Percentiles rank a stretch among this genome's conserved stretches.
These are phyloP conservation scores for Linnemannia exigua DNA, from an alignment of 192 early-diverging fungal species.

Conservation along the genomic window DNA sequence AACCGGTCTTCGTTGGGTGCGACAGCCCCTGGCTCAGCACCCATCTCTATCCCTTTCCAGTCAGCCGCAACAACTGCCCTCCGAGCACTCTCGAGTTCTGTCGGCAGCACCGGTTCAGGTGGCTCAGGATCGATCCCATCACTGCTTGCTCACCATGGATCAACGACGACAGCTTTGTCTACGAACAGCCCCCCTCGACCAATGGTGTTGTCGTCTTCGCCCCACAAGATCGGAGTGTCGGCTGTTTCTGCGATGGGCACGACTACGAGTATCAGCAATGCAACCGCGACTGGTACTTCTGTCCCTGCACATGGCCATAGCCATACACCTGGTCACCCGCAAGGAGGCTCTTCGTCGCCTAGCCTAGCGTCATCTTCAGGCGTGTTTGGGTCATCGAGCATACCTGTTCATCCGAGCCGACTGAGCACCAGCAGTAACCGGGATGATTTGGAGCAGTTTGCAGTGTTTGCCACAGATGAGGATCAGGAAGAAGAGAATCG, in stretches of 20 bases:
- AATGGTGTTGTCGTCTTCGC: conserved; percentile 47
- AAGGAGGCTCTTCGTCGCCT: conserved; percentile 18
- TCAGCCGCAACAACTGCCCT: conserved; percentile 49
- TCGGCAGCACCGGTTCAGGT: conserved; percentile 50
- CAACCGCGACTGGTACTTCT: background rate
- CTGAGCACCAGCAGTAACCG: conserved; percentile 45
- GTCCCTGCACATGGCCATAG: background rate
- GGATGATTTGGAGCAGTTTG: conserved; percentile 50
- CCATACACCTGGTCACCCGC: background rate
- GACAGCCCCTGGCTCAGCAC: conserved; percentile 11
- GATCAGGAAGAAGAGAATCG: conserved; percentile 31
- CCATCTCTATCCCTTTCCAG: conserved; percentile 48
- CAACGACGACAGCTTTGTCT: background rate
- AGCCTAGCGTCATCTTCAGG: conserved; percentile 16
- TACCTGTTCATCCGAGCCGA: conserved; percentile 41
- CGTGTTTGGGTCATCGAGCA: conserved; percentile 27
- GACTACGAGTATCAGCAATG: conserved; percentile 34
- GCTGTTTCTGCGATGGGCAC: conserved; percentile 45
- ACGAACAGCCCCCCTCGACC: conserved; percentile 50
- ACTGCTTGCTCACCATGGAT: conserved; percentile 33
- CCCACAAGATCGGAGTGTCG: conserved; percentile 39
- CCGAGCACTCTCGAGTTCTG: conserved; percentile 50
- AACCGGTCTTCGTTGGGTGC: conserved; percentile 22
- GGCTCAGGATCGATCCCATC: conserved; percentile 50
- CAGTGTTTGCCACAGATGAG: conserved; percentile 59